These are phyloP conservation scores for Saccharomycopsis oosterbeekiorum DNA, from an alignment of 805 yeast genomes.

Conservation along the genomic window DNA sequence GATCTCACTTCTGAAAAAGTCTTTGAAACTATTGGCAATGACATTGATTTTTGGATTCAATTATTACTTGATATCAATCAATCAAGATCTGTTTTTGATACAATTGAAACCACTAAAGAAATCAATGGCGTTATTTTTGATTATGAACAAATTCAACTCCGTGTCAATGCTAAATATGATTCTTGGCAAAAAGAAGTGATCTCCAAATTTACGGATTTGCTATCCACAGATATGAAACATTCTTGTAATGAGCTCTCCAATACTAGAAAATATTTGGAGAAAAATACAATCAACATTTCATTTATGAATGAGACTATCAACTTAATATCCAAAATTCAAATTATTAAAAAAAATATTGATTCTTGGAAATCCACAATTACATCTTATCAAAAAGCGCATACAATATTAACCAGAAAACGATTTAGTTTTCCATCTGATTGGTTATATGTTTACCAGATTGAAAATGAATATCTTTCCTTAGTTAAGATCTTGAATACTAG, in stretches of 20 bases:
- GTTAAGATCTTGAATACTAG: conserved; percentile 30
- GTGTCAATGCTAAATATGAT: conserved; percentile 46
- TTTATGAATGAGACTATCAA: conserved; percentile 31
- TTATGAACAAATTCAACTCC: conserved; percentile 43
- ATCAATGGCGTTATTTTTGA: conserved; percentile 39
- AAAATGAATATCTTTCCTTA: conserved; percentile 36
- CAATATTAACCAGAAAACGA: conserved; percentile 33
- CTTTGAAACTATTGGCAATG: conserved; percentile 25
- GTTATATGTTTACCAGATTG: conserved; percentile 56
- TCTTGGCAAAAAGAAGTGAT: conserved; percentile 44
- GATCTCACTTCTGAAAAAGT: conserved; percentile 38
- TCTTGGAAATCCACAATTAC: conserved; percentile 21
- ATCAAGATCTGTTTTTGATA: conserved; percentile 41
- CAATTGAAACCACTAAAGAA: conserved; percentile 29
- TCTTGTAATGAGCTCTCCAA: conserved; percentile 27
- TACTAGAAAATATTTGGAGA: conserved; percentile 31
- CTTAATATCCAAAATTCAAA: conserved; percentile 32
- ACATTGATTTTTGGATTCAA: conserved; percentile 39
- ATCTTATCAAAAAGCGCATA: conserved; percentile 30
- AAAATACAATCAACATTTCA: conserved; percentile 26
- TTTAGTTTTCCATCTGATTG: conserved; percentile 42
- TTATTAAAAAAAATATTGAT: conserved; percentile 21
- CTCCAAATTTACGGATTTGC: conserved; percentile 30
- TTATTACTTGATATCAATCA: conserved; percentile 34
- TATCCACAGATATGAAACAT: conserved; percentile 26